These are phyloP conservation scores for Zoysia matrella DNA, from an alignment of 202 grass and related monocot species.

Conservation along the genomic window DNA sequence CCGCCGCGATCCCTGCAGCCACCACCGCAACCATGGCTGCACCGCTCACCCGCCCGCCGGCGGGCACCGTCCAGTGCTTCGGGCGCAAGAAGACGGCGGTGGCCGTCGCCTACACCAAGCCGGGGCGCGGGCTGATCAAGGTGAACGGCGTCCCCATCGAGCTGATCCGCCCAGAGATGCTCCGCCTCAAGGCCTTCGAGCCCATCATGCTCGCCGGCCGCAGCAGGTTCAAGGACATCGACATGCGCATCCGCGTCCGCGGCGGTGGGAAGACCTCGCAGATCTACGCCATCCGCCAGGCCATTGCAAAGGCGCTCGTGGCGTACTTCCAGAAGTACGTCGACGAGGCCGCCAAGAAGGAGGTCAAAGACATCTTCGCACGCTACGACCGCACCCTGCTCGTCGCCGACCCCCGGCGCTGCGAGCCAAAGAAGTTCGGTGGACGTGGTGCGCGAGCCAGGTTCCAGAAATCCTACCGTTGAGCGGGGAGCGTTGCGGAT, in stretches of 20 bases:
- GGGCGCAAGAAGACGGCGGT: constrained; percentile 56
- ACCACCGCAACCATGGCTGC: constrained; percentile 4
- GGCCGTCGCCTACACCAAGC: neutral
- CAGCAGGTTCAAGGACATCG: too few species aligned
- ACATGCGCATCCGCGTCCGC: too few species aligned
- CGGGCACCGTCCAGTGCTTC: constrained; percentile 50
- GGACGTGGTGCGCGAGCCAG: constrained; percentile 73
- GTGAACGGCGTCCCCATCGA: too few species aligned
- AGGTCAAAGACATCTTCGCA: constrained; percentile 74
- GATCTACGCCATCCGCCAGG: constrained; percentile 80
- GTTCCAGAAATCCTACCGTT: constrained; percentile 87
- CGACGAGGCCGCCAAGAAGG: constrained; percentile 78
- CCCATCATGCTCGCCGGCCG: too few species aligned
- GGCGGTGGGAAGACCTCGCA: constrained; percentile 63
- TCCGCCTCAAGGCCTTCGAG: too few species aligned
- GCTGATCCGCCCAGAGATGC: too few species aligned
- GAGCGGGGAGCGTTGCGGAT: neutral
- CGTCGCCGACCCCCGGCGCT: constrained; percentile 72
- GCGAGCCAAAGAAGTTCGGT: constrained; percentile 86
- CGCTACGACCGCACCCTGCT: constrained; percentile 85
- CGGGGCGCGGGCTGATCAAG: too few species aligned
- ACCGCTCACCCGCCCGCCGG: neutral
- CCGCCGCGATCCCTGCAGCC: constrained; percentile 7
- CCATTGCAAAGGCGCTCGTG: constrained; percentile 71
- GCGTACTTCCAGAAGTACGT: constrained; percentile 82